A percentile compares a stretch with the other conserved stretches of the same genome.
Conservation (phyloP, 805 yeast species). For the Clavispora santaluciae region DNA sequence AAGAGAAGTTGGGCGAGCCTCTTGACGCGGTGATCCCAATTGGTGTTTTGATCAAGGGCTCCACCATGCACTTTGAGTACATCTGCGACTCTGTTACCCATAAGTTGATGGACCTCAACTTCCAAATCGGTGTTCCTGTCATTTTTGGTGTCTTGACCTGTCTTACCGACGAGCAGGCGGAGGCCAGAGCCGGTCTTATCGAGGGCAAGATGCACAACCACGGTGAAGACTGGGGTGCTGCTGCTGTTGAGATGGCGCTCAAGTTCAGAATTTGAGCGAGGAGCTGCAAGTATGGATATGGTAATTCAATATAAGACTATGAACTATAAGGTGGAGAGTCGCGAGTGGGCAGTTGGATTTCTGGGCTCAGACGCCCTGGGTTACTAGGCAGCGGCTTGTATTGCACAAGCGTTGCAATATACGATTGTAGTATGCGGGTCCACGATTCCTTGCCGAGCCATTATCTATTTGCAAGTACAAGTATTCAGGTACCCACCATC, state of each 20-base stretch:
- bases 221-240: conserved; percentile 98
- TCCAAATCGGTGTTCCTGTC: conserved; percentile 66
- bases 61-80: conserved; percentile 97
- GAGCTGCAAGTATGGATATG: too few species aligned
- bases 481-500: background rate
- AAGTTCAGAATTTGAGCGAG: conserved; percentile 25
- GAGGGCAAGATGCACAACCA: conserved; percentile 84
- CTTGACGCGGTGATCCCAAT: conserved; percentile 89
- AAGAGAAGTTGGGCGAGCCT: conserved; percentile 37
- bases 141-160: conserved; percentile 94
- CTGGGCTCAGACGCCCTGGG: too few species aligned
- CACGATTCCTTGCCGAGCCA: too few species aligned
- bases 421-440: too few species aligned
- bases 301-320: too few species aligned
- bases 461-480: too few species aligned
- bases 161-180: conserved; percentile 90
- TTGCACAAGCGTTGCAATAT: too few species aligned
- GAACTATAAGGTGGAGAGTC: too few species aligned
- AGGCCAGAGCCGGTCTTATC: conserved; percentile 80
- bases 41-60: conserved; percentile 92
- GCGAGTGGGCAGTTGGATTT: too few species aligned
- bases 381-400: too few species aligned
- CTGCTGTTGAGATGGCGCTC: conserved; percentile 88
- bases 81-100: conserved; percentile 87
- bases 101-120: conserved; percentile 79